These are phyloP conservation scores for Russula brevipes DNA, from an alignment of 768 basidiomycete species.

Conservation along the genomic window DNA sequence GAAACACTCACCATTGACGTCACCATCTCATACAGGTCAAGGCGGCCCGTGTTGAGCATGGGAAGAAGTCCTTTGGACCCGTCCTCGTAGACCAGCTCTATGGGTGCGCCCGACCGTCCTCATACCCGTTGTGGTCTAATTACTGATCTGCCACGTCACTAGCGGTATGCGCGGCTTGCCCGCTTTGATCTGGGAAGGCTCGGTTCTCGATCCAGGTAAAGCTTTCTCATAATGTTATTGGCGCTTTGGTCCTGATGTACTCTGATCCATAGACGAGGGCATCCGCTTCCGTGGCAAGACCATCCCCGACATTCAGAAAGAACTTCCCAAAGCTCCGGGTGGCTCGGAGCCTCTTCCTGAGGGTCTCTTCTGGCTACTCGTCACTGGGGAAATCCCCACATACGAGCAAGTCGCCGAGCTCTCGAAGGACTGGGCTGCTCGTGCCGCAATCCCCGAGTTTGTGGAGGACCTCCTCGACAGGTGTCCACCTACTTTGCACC, in stretches of 20 bases:
- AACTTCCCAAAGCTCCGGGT: conserved; percentile 83
- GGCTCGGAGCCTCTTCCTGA: conserved; percentile 91
- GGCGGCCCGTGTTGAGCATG: conserved; percentile 76
- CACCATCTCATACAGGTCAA: conserved; percentile 53
- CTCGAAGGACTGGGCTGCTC: conserved; percentile 92
- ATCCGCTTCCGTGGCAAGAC: conserved; percentile 98
- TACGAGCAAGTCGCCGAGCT: conserved; percentile 81
- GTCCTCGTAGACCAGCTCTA: conserved; percentile 89
- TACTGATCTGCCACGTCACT: conserved; percentile 15
- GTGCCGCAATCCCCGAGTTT: conserved; percentile 84
- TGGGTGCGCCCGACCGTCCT: conserved; percentile 46
- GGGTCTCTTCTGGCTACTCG: conserved; percentile 89
- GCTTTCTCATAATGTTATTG: conserved; percentile 13
- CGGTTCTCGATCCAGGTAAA: conserved; percentile 88
- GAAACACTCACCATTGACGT: conserved; percentile 8
- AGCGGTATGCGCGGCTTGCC: conserved; percentile 88
- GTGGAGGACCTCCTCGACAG: conserved; percentile 96
- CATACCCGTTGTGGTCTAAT: conserved; percentile 7
- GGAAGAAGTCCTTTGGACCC: conserved; percentile 89
- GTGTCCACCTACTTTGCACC: conserved; percentile 90
- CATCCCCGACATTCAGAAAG: conserved; percentile 82
- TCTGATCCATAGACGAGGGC: conserved; percentile 65
- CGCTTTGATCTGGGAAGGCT: conserved; percentile 97
- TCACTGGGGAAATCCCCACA: conserved; percentile 93
- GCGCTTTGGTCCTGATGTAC: conserved; percentile 17